These are phyloP conservation scores for Physcomitrium patens DNA, from an alignment of 225 moss, liverwort and hornwort species.

Conservation along the genomic window DNA sequence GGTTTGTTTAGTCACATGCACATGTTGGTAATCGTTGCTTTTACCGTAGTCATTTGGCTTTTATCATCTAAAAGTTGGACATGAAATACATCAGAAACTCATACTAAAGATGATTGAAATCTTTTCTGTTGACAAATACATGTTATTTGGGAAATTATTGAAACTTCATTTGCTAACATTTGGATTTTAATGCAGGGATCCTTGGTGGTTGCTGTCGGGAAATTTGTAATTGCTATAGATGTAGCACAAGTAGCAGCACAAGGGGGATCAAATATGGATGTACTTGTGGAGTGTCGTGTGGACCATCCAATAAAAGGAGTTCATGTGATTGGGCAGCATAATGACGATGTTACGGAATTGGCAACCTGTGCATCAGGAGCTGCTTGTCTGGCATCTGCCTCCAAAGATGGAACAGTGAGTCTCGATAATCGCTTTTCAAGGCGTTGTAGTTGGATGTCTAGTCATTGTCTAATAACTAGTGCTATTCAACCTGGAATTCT, in stretches of 20 bases:
- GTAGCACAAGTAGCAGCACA: constrained; percentile 50
- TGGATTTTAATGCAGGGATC: constrained; percentile 63
- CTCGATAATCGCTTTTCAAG: constrained; percentile 20
- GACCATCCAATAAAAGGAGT: constrained; percentile 77
- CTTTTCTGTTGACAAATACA: background rate
- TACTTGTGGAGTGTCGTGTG: constrained; percentile 62
- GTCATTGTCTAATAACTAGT: constrained; percentile 15
- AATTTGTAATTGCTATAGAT: constrained; percentile 71
- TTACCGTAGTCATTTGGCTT: constrained; percentile 4
- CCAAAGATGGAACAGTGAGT: constrained; percentile 90
- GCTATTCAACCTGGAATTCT: background rate
- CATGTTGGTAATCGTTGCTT: constrained; percentile 7
- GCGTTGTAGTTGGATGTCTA: constrained; percentile 14
- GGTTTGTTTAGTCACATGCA: constrained; percentile 18
- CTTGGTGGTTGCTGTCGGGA: constrained; percentile 84
- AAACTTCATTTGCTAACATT: constrained; percentile 33
- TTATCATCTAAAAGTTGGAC: constrained; percentile 4
- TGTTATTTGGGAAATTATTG: constrained; percentile 12
- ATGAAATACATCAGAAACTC: background rate
- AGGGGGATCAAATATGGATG: constrained; percentile 78
- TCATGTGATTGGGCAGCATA: constrained; percentile 73
- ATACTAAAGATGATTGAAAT: constrained; percentile 20
- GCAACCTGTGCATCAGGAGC: constrained; percentile 67
- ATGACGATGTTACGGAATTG: constrained; percentile 77
- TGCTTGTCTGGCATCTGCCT: constrained; percentile 79